Conservation (phyloP, 495 filamentous ascomycete genomes). For the Penicillium mononematosum region DNA sequence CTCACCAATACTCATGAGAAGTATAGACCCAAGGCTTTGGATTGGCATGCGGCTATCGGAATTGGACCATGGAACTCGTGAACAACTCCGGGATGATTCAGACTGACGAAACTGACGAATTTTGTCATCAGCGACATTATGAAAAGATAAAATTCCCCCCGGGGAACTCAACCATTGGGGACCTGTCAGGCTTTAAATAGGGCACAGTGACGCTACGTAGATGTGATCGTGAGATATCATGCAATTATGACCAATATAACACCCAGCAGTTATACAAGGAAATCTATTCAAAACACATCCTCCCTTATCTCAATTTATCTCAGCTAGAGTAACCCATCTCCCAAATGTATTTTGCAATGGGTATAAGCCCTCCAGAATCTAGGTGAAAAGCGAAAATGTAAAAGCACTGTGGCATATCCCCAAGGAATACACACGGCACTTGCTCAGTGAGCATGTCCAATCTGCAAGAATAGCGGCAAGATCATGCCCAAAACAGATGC, state of each 20-base stretch:
- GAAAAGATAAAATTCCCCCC: slow-evolving; percentile 21
- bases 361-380: slow-evolving; percentile 6
- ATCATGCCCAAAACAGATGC: slow-evolving; percentile 87
- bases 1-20: not conserved
- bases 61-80: slow-evolving; percentile 29
- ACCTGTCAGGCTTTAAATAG: slow-evolving; percentile 24
- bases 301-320: slow-evolving; percentile 6
- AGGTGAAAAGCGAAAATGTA: not conserved
- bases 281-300: slow-evolving; percentile 21
- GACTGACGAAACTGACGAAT: slow-evolving; percentile 39
- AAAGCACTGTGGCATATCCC: not conserved
- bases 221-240: slow-evolving; percentile 32
- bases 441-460: slow-evolving; percentile 79
- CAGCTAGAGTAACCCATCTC: slow-evolving; percentile 1
- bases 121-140: slow-evolving; percentile 34
- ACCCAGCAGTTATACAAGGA: slow-evolving; percentile 17
- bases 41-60: slow-evolving; percentile 17
- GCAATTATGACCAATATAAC: slow-evolving; percentile 35
- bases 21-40: slow-evolving; percentile 22
- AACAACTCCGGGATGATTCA: slow-evolving; percentile 29
- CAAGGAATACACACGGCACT: slow-evolving; percentile 4
- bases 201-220: slow-evolving; percentile 33
- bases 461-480: slow-evolving; percentile 81
- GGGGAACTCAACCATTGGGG: slow-evolving; percentile 4
- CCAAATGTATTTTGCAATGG: slow-evolving; percentile 4